Evolutionary conservation across 345 rosid species (phyloP).

Genomic region (Eucalyptus curtisii): DNA sequence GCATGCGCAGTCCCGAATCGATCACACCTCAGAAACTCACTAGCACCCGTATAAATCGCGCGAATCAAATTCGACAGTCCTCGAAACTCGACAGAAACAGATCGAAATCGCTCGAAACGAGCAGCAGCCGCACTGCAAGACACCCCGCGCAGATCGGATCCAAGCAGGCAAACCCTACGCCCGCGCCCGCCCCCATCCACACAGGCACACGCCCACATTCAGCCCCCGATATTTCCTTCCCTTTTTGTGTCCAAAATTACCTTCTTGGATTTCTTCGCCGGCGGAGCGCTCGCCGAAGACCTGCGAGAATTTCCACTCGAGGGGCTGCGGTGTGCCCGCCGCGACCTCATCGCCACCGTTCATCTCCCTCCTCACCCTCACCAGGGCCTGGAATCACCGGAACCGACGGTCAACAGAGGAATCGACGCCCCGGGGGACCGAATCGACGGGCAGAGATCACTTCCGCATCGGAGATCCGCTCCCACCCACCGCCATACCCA

Average conservation of each 20-base stretch:
- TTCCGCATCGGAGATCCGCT: slow-evolving; percentile 8
- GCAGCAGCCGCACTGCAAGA: neutral
- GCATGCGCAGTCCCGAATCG: neutral
- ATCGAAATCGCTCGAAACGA: neutral
- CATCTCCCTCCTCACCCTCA: slow-evolving; percentile 12
- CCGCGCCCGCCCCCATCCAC: neutral
- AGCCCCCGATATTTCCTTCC: neutral
- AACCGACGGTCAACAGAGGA: slow-evolving; percentile 3
- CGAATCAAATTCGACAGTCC: neutral
- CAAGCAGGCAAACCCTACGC: neutral
- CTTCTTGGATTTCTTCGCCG: slow-evolving; percentile 95
- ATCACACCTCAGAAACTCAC: neutral
- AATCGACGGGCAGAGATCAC: neutral
- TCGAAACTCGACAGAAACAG: neutral
- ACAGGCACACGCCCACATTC: neutral
- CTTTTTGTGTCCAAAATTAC: neutral
- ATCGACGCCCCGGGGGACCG: neutral
- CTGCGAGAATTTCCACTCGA: slow-evolving; percentile 98
- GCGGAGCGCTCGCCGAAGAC: slow-evolving; percentile 91
- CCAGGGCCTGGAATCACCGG: neutral
- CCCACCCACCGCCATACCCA: neutral
- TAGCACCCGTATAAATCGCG: neutral
- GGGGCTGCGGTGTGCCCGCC: slow-evolving; percentile 27
- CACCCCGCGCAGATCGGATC: neutral
- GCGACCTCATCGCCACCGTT: slow-evolving; percentile 44